Evolutionary conservation across 768 basidiomycete genomes (phyloP).

Genomic region (Hygrophoropsis aurantiaca): DNA sequence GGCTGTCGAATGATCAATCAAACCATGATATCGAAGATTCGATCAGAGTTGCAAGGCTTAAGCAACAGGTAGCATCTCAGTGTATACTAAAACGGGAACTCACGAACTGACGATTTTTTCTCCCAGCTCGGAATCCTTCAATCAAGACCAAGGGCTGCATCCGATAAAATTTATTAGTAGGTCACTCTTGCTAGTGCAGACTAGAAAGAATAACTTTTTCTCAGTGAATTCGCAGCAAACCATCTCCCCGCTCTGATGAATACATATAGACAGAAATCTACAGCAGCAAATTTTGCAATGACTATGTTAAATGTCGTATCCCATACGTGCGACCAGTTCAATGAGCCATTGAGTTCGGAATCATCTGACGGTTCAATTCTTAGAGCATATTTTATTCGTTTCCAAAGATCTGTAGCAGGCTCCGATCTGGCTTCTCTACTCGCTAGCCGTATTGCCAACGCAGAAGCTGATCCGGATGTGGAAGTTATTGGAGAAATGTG

Average conservation of each 20-base stretch:
- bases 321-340: conserved; percentile 28
- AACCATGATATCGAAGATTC: conserved; percentile 1
- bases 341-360: too few relatives aligned
- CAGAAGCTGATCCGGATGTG: conserved; percentile 8
- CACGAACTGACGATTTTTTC: too few relatives aligned
- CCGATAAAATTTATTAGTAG: conserved; percentile 21
- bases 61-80: conserved; percentile 8
- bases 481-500: conserved; percentile 32
- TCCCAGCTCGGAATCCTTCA: conserved; percentile 30
- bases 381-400: conserved; percentile 45
- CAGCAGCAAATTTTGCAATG: conserved; percentile 21
- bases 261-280: conserved; percentile 24
- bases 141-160: conserved; percentile 14
- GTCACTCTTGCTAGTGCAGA: neutral
- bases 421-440: conserved; percentile 36
- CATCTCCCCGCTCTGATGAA: conserved; percentile 34
- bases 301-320: conserved; percentile 34
- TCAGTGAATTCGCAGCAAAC: conserved; percentile 38
- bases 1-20: conserved; percentile 9
- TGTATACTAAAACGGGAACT: too few relatives aligned
- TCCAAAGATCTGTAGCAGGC: conserved; percentile 28
- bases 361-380: neutral
- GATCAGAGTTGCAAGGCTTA: conserved; percentile 4
- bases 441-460: conserved; percentile 33
- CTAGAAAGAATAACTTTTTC: neutral